Conservation (phyloP, 2,329 filamentous ascomycete genomes). For the Huntiella savannae region DNA sequence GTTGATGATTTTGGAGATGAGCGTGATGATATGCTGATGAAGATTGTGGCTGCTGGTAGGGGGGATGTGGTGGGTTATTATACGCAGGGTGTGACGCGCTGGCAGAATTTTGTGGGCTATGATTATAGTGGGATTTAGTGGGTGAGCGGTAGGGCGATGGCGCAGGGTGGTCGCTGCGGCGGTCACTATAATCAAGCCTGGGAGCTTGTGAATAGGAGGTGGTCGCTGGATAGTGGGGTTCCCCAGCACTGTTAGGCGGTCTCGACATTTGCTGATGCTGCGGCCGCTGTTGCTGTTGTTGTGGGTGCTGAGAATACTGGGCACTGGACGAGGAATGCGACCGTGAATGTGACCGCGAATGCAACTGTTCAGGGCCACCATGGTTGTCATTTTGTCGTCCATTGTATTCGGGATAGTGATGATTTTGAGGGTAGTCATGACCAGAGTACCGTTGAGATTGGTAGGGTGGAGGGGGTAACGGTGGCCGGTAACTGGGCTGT, state of each 20-base stretch:
- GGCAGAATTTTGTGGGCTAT: slow-evolving; percentile 8
- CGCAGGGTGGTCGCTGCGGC: neutral
- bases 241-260: neutral
- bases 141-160: neutral
- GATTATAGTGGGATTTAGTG: neutral
- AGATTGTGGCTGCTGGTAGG: slow-evolving; percentile 7
- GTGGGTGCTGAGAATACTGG: slow-evolving; percentile 9
- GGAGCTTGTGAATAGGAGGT: no score
- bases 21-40: no score
- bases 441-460: slow-evolving; percentile 1
- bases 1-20: neutral
- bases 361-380: slow-evolving; percentile 12
- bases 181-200: no score
- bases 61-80: slow-evolving; percentile 4
- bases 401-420: slow-evolving; percentile 13
- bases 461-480: neutral
- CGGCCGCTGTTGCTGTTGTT: slow-evolving; percentile 1
- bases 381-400: slow-evolving; percentile 13
- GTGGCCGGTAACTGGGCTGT: neutral
- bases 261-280: slow-evolving; percentile 1
- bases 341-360: slow-evolving; percentile 11
- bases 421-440: neutral
- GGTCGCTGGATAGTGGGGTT: no score
- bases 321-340: slow-evolving; percentile 7
- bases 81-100: neutral